Base-by-base conservation (phyloP, 768 basidiomycete species). In the Amylocystis lapponica region DNA sequence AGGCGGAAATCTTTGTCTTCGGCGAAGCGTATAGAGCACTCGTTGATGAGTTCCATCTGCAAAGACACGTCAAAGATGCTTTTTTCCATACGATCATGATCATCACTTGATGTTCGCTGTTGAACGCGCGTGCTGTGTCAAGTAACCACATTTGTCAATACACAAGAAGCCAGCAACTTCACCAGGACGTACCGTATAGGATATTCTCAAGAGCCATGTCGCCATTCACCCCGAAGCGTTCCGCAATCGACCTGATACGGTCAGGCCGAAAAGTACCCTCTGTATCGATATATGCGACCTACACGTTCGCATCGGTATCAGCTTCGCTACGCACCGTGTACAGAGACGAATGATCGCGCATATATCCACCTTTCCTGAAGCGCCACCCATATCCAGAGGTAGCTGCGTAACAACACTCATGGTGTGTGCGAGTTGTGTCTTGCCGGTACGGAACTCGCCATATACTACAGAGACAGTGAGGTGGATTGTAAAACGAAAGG, bases 211-310 rank as follows among this genome's bases (percentile, higher is more conserved):
- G 66, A 1, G 83, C 86, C 78, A 87, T 81, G 42, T 76, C 82
- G 5, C 83, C 83, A 50, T 93, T 87, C n/a, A 98, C 89, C 10
- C 91, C 91, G 56, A 95, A 96, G 17, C 92, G 76, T 36, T 95
- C 90, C 16, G 95, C 92, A 49, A 98, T 89, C 20, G 88, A 78
- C 31, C 78, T 76, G 55, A 98, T 87, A 45, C 94, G 82, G 59
- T 98, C 93, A 3, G 94, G 94, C 26, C 94, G 84, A 66, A 96
- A 96, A 3, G 90, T 91, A n/a, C 89, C 88, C 73, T 92, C 89
- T 3, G 89, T 91, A 58, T 93, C 89, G 35, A 93, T 86, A 59
- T 89, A 91, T 58, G 88, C 88, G n/a, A 91, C 89, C 86, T 86
- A 36, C 14, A 36, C 17, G 7, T 41, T 23, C 11, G 4, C 16